phyloP scores from a whole-genome alignment of 2,329 filamentous ascomycete species.

The Trichoderma afroharzianum region DNA sequence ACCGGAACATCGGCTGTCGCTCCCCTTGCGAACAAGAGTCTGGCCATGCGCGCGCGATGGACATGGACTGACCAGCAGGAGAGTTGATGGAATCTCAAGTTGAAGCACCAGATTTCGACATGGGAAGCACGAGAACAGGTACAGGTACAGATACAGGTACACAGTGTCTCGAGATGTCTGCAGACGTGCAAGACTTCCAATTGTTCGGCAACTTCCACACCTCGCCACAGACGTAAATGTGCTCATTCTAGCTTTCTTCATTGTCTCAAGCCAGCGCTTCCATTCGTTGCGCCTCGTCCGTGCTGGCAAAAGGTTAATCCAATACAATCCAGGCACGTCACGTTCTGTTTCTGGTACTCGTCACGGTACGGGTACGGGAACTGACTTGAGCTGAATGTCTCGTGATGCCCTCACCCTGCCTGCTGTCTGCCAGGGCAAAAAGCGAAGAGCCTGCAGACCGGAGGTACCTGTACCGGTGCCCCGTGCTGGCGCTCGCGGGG shows the following conservation, averaged over 20 bases:
- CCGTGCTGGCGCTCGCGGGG: background rate
- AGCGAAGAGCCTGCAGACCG: background rate
- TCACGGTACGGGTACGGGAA: background rate
- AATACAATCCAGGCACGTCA: background rate
- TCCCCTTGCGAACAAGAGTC: background rate
- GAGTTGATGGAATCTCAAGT: background rate
- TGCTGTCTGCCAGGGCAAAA: background rate
- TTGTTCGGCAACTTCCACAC: background rate
- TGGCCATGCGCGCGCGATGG: background rate
- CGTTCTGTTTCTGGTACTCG: background rate
- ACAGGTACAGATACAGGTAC: background rate
- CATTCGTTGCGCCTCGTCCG: background rate
- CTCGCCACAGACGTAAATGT: background rate
- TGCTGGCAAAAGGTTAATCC: background rate
- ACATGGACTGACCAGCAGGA: background rate
- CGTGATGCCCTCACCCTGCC: constrained; percentile 2
- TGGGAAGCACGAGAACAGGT: background rate
- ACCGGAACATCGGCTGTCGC: background rate
- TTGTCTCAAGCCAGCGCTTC: background rate
- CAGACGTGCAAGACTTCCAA: too few species aligned
- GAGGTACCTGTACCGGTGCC: background rate
- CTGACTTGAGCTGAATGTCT: background rate
- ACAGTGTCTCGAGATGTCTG: background rate
- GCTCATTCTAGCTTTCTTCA: background rate
- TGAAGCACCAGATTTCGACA: background rate